Percentiles rank a stretch among this genome's conserved stretches.
These are phyloP conservation scores for Aureobasidium melanogenum DNA, from an alignment of 2,329 filamentous ascomycete species.

Conservation along the genomic window DNA sequence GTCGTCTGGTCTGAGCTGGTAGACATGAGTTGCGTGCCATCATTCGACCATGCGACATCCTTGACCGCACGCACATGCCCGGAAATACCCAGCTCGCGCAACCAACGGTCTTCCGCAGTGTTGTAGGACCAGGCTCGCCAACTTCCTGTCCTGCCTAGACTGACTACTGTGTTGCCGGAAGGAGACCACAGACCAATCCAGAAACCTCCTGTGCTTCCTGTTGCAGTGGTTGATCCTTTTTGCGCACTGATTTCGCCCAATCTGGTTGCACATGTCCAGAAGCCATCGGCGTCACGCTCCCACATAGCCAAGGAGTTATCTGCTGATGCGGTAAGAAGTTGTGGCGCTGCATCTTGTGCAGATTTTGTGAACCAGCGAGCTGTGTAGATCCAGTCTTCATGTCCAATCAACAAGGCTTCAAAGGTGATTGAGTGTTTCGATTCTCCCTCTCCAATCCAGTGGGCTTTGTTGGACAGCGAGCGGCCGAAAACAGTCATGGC, in stretches of 20 bases:
- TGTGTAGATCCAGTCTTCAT: slow-evolving; percentile 98
- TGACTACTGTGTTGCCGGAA: slow-evolving; percentile 63
- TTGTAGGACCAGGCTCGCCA: slow-evolving; percentile 80
- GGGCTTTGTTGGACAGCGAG: slow-evolving; percentile 80
- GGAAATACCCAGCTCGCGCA: slow-evolving; percentile 65
- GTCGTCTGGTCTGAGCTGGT: slow-evolving; percentile 92
- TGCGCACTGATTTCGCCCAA: slow-evolving; percentile 90
- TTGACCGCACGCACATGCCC: slow-evolving; percentile 79
- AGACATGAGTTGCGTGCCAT: slow-evolving; percentile 76
- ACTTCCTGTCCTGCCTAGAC: slow-evolving; percentile 81
- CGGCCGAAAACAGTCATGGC: slow-evolving; percentile 54
- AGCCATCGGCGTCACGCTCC: slow-evolving; percentile 72
- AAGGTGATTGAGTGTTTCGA: slow-evolving; percentile 76
- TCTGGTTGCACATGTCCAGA: slow-evolving; percentile 80
- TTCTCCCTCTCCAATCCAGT: slow-evolving; percentile 56
- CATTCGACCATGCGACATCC: slow-evolving; percentile 73
- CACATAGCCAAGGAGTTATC: slow-evolving; percentile 93
- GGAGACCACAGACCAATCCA: slow-evolving; percentile 94
- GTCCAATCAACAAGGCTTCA: slow-evolving; percentile 84
- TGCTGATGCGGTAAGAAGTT: slow-evolving; percentile 75
- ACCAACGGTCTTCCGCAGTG: slow-evolving; percentile 57
- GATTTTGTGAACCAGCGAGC: slow-evolving; percentile 58
- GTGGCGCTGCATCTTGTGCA: slow-evolving; percentile 31
- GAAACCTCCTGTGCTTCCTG: slow-evolving; percentile 89
- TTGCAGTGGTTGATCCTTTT: slow-evolving; percentile 93